These are phyloP conservation scores for Trichoderma afroharzianum DNA, from an alignment of 2,329 filamentous ascomycete species.

Conservation along the genomic window DNA sequence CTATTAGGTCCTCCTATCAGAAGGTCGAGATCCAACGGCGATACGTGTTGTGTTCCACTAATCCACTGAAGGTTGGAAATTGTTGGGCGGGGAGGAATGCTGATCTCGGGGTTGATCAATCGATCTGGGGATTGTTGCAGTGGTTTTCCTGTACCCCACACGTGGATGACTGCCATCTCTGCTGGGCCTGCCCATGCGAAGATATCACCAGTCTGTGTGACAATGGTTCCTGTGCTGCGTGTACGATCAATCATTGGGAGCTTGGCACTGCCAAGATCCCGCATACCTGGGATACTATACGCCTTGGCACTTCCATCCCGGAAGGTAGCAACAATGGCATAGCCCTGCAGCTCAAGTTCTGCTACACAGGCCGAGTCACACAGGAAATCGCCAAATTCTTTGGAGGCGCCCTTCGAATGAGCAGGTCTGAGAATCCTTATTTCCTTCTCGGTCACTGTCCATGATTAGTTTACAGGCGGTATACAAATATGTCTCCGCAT, in stretches of 20 bases:
- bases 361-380: constrained; percentile 79
- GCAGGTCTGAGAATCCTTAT: constrained; percentile 87
- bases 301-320: constrained; percentile 76
- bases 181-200: constrained; percentile 86
- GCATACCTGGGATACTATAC: constrained; percentile 82
- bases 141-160: constrained; percentile 72
- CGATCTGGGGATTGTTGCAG: constrained; percentile 64
- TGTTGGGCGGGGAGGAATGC: constrained; percentile 76
- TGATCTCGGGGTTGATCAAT: constrained; percentile 72
- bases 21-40: constrained; percentile 80
- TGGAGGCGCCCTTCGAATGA: constrained; percentile 83
- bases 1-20: constrained; percentile 86
- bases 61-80: constrained; percentile 98
- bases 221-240: constrained; percentile 64
- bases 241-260: constrained; percentile 70
- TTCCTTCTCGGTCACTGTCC: constrained; percentile 61
- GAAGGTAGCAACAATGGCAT: constrained; percentile 79
- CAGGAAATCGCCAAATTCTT: constrained; percentile 76
- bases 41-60: constrained; percentile 87
- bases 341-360: constrained; percentile 69
- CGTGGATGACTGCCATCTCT: constrained; percentile 76
- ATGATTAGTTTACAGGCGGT: constrained; percentile 26
- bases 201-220: constrained; percentile 76
- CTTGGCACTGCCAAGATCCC: constrained; percentile 70
- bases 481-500: not conserved